Conservation (phyloP, 306 rosid species). For the Astragalus glycyphyllos region DNA sequence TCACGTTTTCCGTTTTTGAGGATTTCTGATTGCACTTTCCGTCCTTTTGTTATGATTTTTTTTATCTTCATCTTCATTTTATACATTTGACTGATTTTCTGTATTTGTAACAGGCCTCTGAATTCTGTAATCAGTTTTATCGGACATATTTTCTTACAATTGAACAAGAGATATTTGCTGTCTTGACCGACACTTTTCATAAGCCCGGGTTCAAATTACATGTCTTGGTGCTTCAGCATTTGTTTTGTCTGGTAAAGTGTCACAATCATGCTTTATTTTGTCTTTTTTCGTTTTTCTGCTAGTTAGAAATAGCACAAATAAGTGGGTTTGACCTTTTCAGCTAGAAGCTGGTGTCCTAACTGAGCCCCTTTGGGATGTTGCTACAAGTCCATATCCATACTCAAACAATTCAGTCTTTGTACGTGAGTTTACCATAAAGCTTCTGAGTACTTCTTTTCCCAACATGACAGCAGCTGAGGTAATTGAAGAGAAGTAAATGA, state of each 20-base stretch:
- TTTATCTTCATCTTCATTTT: background rate
- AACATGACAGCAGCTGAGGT: slow-evolving; percentile 97
- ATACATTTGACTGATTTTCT: slow-evolving; percentile 11
- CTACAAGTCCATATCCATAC: slow-evolving; percentile 64
- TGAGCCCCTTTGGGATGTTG: slow-evolving; percentile 92
- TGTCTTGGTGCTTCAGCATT: slow-evolving; percentile 94
- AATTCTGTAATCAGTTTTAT: slow-evolving; percentile 94
- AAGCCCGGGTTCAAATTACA: slow-evolving; percentile 99
- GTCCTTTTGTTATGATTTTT: background rate
- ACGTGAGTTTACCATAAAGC: slow-evolving; percentile 90
- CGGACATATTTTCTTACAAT: slow-evolving; percentile 77
- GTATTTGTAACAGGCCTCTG: slow-evolving; percentile 64
- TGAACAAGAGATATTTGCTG: slow-evolving; percentile 95
- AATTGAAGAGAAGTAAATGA: slow-evolving; percentile 28
- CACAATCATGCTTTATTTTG: slow-evolving; percentile 5
- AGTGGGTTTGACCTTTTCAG: slow-evolving; percentile 50
- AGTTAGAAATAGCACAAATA: background rate
- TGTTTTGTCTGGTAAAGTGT: slow-evolving; percentile 82
- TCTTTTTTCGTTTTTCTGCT: background rate
- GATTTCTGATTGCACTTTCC: slow-evolving; percentile 14
- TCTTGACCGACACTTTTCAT: slow-evolving; percentile 93
- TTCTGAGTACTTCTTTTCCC: slow-evolving; percentile 88
- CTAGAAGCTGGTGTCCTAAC: slow-evolving; percentile 79
- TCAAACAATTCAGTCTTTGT: slow-evolving; percentile 76
- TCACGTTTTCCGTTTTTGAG: slow-evolving; percentile 8